A percentile compares a stretch with the other conserved stretches of the same genome.
phyloP scores from a whole-genome alignment of 164 flowering plant genomes.

The Chimonanthus praecox region DNA sequence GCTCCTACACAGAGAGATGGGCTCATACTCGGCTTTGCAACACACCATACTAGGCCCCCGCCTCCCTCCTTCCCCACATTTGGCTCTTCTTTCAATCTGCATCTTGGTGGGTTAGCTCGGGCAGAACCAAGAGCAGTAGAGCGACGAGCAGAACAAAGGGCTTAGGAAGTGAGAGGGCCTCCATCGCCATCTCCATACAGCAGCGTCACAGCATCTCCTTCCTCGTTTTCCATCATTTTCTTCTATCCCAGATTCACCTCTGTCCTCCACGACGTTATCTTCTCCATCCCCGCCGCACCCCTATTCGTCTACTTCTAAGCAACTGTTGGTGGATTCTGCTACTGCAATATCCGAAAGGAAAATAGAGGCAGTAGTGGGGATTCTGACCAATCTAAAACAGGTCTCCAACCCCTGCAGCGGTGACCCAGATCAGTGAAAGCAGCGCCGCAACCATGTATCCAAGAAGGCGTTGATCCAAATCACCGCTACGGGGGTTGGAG shows the following conservation, averaged over 20 bases:
- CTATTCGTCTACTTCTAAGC: slow-evolving; percentile 25
- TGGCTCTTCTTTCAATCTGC: background rate
- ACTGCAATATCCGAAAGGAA: slow-evolving; percentile 60
- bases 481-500: slow-evolving; percentile 29
- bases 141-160: too few relatives aligned
- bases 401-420: slow-evolving; percentile 27
- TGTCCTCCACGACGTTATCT: slow-evolving; percentile 10
- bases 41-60: background rate
- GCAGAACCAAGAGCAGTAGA: too few relatives aligned
- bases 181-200: too few relatives aligned
- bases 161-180: too few relatives aligned
- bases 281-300: slow-evolving; percentile 5
- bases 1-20: background rate
- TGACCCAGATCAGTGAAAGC: slow-evolving; percentile 56
- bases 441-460: slow-evolving; percentile 47
- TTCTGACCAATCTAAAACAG: slow-evolving; percentile 40
- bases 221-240: slow-evolving; percentile 38
- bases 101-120: background rate
- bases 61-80: background rate
- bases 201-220: slow-evolving; percentile 6
- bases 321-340: slow-evolving; percentile 59
- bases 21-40: background rate
- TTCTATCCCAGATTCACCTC: background rate
- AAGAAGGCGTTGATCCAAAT: slow-evolving; percentile 54
- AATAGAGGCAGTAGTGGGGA: slow-evolving; percentile 39